Evolutionary conservation across 2,329 filamentous ascomycete species (phyloP).

Genomic region (Monosporascus sp.): DNA sequence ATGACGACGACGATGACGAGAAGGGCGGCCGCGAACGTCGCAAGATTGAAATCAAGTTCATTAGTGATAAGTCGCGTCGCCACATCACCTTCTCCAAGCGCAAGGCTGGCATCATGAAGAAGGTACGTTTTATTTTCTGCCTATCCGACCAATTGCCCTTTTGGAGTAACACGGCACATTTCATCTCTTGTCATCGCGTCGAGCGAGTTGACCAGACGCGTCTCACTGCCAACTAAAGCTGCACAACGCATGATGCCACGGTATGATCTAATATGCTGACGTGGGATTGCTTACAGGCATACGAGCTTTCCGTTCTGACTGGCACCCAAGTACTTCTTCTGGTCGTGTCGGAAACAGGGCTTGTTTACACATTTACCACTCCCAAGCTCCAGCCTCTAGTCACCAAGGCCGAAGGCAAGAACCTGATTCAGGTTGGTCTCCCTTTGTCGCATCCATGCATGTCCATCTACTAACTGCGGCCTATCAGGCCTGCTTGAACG

Average conservation of each 20-base stretch:
- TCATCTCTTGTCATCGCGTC: no score
- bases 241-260: neutral
- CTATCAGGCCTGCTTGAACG: slow-evolving; percentile 84
- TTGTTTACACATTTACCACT: slow-evolving; percentile 97
- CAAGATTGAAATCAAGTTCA: slow-evolving; percentile 99
- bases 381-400: slow-evolving; percentile 97
- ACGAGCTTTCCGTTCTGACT: slow-evolving; percentile 94
- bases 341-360: slow-evolving; percentile 92
- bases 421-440: slow-evolving; percentile 80
- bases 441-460: slow-evolving; percentile 1
- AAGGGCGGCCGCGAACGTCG: slow-evolving; percentile 96
- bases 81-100: slow-evolving; percentile 99
- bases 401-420: slow-evolving; percentile 98
- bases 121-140: slow-evolving; percentile 56
- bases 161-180: no score
- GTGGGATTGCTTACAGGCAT: slow-evolving; percentile 57
- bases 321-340: slow-evolving; percentile 95
- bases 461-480: slow-evolving; percentile 25
- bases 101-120: slow-evolving; percentile 99
- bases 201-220: no score
- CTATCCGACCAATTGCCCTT: slow-evolving; percentile 12
- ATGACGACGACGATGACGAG: slow-evolving; percentile 96
- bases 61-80: slow-evolving; percentile 97
- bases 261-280: slow-evolving; percentile 10
- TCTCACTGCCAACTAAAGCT: slow-evolving; percentile 3